Evolutionary conservation across 2,329 filamentous ascomycete genomes (phyloP).

Genomic region (Penicillium sp.): DNA sequence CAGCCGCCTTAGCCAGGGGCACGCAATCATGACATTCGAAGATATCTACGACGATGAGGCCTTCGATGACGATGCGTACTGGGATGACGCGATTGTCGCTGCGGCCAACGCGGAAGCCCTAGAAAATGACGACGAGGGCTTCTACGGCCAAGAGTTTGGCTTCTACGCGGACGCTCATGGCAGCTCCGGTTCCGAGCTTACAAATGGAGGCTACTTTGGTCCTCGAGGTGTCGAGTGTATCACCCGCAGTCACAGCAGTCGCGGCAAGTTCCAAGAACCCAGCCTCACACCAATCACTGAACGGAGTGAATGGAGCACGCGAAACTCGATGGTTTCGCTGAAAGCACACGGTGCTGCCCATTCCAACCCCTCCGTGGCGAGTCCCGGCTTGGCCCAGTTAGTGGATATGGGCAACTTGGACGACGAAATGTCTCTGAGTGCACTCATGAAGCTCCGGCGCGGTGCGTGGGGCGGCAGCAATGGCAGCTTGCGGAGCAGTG

Average conservation of each 20-base stretch:
- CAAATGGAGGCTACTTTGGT: conserved; percentile 86
- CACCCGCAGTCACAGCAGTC: conserved; percentile 65
- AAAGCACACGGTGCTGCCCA: conserved; percentile 48
- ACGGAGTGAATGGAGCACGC: conserved; percentile 89
- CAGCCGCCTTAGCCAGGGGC: conserved; percentile 46
- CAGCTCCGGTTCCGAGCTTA: conserved; percentile 54
- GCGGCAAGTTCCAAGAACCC: conserved; percentile 72
- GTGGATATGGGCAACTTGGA: conserved; percentile 59
- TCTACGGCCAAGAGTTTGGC: conserved; percentile 94
- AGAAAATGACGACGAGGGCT: conserved; percentile 86
- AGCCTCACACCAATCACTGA: conserved; percentile 96
- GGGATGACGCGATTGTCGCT: conserved; percentile 87
- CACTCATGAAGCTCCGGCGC: conserved; percentile 66
- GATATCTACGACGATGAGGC: conserved; percentile 47
- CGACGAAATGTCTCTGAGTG: conserved; percentile 67
- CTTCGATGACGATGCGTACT: conserved; percentile 63
- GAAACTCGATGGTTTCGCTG: conserved; percentile 82
- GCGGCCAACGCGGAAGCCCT: conserved; percentile 91
- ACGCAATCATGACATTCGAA: conserved; percentile 38
- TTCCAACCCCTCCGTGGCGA: conserved; percentile 55
- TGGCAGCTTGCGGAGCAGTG: conserved; percentile 59
- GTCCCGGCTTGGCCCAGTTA: conserved; percentile 72
- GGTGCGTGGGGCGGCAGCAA: conserved; percentile 79
- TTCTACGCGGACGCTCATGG: conserved; percentile 69
- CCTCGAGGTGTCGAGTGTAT: conserved; percentile 62